Conservation (phyloP, 2,329 filamentous ascomycete species). For the Monilinia polystroma region DNA sequence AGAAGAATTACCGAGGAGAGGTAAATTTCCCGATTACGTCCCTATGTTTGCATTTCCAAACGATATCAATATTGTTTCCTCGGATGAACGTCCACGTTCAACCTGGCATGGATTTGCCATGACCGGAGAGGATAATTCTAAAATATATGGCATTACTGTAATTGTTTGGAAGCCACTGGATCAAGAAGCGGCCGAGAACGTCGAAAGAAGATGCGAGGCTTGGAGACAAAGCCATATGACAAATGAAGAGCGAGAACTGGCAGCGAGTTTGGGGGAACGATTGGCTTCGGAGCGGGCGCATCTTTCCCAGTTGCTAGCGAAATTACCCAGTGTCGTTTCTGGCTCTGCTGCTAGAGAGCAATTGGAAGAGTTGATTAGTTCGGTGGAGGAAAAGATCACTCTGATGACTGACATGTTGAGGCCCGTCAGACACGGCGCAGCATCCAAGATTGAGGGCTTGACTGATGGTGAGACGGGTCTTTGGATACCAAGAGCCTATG, state of each 20-base stretch:
- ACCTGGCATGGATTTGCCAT: conserved; percentile 99
- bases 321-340: conserved; percentile 75
- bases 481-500: conserved; percentile 93
- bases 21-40: conserved; percentile 92
- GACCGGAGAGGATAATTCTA: conserved; percentile 89
- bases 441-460: conserved; percentile 94
- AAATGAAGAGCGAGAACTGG: conserved; percentile 84
- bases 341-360: conserved; percentile 78
- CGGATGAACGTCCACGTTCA: conserved; percentile 67
- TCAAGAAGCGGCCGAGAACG: conserved; percentile 74
- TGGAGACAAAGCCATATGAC: conserved; percentile 88
- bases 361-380: conserved; percentile 90
- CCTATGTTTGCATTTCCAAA: conserved; percentile 47
- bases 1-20: conserved; percentile 77
- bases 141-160: conserved; percentile 86
- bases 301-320: conserved; percentile 80
- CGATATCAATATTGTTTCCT: conserved; percentile 25
- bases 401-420: conserved; percentile 95
- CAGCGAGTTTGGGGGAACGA: conserved; percentile 84
- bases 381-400: conserved; percentile 94
- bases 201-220: conserved; percentile 78
- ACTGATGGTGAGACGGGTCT: conserved; percentile 94
- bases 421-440: conserved; percentile 88
- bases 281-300: conserved; percentile 85
- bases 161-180: conserved; percentile 92